Percentiles rank a stretch among this genome's conserved stretches.
Conservation (phyloP, 2,329 filamentous ascomycete genomes). For the Akanthomyces muscarius region DNA sequence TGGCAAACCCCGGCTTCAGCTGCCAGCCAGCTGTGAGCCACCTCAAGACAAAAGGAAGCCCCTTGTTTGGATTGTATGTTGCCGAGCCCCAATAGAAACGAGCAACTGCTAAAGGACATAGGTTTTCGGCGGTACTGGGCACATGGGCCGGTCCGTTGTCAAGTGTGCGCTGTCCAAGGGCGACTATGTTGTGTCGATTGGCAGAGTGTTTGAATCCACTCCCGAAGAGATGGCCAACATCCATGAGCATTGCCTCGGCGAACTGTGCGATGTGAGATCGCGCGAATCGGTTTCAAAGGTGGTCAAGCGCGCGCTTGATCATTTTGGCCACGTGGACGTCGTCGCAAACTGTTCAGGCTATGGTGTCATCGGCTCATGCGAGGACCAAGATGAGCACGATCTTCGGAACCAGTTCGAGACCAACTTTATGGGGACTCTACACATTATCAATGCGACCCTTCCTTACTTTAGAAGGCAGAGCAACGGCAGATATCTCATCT, state of each 20-base stretch:
- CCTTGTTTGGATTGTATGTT: slow-evolving; percentile 81
- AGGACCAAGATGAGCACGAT: slow-evolving; percentile 95
- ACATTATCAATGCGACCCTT: slow-evolving; percentile 85
- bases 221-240: slow-evolving; percentile 67
- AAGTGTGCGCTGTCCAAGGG: slow-evolving; percentile 75
- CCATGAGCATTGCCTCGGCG: slow-evolving; percentile 68
- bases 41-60: slow-evolving; percentile 68
- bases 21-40: slow-evolving; percentile 84
- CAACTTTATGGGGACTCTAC: slow-evolving; percentile 92
- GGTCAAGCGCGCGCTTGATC: slow-evolving; percentile 64
- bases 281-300: slow-evolving; percentile 71
- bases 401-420: slow-evolving; percentile 95
- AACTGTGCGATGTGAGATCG: slow-evolving; percentile 87
- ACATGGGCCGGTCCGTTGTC: slow-evolving; percentile 88
- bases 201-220: slow-evolving; percentile 73
- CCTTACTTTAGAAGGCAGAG: slow-evolving; percentile 79
- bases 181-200: slow-evolving; percentile 83
- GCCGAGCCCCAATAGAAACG: background rate
- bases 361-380: slow-evolving; percentile 90
- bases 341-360: slow-evolving; percentile 94
- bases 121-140: slow-evolving; percentile 95
- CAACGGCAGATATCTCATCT: slow-evolving; percentile 83
- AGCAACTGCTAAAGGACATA: slow-evolving; percentile 31
- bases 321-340: slow-evolving; percentile 80
- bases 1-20: slow-evolving; percentile 42